These are phyloP conservation scores for Claviceps sp. DNA, from an alignment of 2,329 filamentous ascomycete genomes.

Conservation along the genomic window DNA sequence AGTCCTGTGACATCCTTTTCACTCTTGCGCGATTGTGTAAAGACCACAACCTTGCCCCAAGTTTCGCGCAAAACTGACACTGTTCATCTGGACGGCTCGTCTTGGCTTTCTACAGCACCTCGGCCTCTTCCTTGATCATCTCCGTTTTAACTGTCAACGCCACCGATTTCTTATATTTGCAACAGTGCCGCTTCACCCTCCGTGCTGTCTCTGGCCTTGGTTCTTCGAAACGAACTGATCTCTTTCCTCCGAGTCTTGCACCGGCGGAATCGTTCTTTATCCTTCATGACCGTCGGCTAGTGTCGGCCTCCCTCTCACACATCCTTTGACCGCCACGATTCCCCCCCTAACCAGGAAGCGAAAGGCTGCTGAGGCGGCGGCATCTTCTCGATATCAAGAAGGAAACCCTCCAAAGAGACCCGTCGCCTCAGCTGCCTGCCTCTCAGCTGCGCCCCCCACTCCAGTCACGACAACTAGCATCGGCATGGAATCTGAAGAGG, in stretches of 20 bases:
- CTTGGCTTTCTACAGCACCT: neutral
- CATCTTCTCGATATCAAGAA: conserved; percentile 31
- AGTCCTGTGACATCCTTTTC: neutral
- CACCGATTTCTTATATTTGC: no score
- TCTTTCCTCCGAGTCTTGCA: neutral
- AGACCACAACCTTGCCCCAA: neutral
- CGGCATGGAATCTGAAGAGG: conserved; percentile 90
- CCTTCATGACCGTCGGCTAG: neutral
- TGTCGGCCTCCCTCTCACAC: neutral
- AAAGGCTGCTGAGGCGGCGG: conserved; percentile 53
- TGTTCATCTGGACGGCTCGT: neutral
- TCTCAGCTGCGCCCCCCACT: conserved; percentile 39
- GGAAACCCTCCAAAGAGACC: conserved; percentile 37
- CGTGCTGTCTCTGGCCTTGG: neutral
- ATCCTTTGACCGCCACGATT: conserved; percentile 35
- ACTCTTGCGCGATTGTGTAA: neutral
- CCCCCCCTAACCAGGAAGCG: conserved; percentile 45
- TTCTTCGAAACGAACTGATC: neutral
- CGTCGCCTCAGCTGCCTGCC: conserved; percentile 38
- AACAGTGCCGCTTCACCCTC: no score
- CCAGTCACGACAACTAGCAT: conserved; percentile 39
- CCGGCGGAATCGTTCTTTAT: neutral
- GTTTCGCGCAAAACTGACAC: neutral
- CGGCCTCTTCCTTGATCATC: neutral
- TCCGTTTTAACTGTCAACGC: no score